Evolutionary conservation across 2,329 filamentous ascomycete genomes (phyloP).

Genomic region (Magnaporthales sp.): DNA sequence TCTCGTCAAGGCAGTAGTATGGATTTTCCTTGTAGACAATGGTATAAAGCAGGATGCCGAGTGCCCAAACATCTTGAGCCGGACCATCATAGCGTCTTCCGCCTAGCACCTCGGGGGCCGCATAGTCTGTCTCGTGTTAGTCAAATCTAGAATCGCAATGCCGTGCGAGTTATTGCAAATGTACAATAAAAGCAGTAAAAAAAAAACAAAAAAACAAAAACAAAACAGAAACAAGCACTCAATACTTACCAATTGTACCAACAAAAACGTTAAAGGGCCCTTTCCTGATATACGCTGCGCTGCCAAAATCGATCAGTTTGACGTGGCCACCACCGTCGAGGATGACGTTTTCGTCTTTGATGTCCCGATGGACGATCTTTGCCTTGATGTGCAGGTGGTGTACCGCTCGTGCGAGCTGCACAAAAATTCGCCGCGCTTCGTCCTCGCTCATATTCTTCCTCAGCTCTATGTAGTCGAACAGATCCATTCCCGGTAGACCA

Average conservation of each 20-base stretch:
- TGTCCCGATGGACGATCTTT: slow-evolving; percentile 89
- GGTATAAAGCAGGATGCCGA: slow-evolving; percentile 94
- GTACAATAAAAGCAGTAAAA: background rate
- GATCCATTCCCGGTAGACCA: slow-evolving; percentile 91
- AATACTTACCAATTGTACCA: slow-evolving; percentile 79
- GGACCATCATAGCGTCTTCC: slow-evolving; percentile 89
- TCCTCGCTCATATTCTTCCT: slow-evolving; percentile 92
- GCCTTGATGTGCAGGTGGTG: slow-evolving; percentile 88
- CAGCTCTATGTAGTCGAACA: slow-evolving; percentile 98
- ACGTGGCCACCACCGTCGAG: slow-evolving; percentile 91
- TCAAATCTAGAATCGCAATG: background rate
- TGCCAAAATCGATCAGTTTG: slow-evolving; percentile 97
- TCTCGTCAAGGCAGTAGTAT: slow-evolving; percentile 98
- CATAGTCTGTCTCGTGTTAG: slow-evolving; percentile 62
- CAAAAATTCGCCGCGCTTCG: slow-evolving; percentile 91
- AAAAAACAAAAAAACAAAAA: background rate
- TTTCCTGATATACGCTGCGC: slow-evolving; percentile 95
- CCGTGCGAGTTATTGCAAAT: background rate
- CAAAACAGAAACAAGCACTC: background rate
- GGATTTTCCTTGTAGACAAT: slow-evolving; percentile 99
- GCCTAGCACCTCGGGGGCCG: slow-evolving; percentile 92
- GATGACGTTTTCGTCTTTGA: slow-evolving; percentile 98
- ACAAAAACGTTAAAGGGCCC: slow-evolving; percentile 99
- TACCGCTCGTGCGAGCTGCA: slow-evolving; percentile 82
- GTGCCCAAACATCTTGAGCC: slow-evolving; percentile 96